These are phyloP conservation scores for Suillus alpinus DNA, from an alignment of 768 basidiomycete genomes.

Conservation along the genomic window DNA sequence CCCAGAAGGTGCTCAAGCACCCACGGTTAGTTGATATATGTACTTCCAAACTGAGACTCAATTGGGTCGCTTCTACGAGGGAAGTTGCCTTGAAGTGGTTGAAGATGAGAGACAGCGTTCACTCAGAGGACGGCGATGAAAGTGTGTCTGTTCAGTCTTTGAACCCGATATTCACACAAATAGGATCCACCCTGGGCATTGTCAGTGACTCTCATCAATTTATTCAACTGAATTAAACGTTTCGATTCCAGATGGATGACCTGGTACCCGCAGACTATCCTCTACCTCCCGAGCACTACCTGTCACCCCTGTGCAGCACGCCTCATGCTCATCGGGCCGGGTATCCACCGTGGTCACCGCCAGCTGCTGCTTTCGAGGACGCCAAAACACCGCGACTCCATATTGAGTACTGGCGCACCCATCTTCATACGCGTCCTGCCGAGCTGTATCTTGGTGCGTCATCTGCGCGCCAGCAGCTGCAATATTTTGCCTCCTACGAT, in stretches of 20 bases:
- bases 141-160: slow-evolving; percentile 5
- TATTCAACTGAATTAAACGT: not conserved
- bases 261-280: slow-evolving; percentile 36
- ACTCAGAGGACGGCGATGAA: not conserved
- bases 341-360: not conserved
- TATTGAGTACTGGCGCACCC: slow-evolving; percentile 16
- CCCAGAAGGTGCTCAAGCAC: slow-evolving; percentile 32
- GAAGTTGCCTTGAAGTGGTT: slow-evolving; percentile 23
- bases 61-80: slow-evolving; percentile 22
- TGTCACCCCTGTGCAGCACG: slow-evolving; percentile 20
- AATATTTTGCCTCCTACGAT: slow-evolving; percentile 37
- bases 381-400: slow-evolving; percentile 5
- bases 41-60: slow-evolving; percentile 11
- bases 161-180: slow-evolving; percentile 18
- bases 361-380: not conserved
- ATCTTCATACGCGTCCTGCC: slow-evolving; percentile 40
- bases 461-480: slow-evolving; percentile 31
- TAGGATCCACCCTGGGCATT: slow-evolving; percentile 33
- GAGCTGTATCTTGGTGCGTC: slow-evolving; percentile 48
- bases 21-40: slow-evolving; percentile 44
- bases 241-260: slow-evolving; percentile 28
- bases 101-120: slow-evolving; percentile 1
- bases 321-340: slow-evolving; percentile 11
- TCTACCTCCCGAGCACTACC: slow-evolving; percentile 12
- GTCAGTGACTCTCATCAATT: slow-evolving; percentile 22